Base-by-base conservation (phyloP, 140 eudicot genomes). In the Eryngium alpinum region DNA sequence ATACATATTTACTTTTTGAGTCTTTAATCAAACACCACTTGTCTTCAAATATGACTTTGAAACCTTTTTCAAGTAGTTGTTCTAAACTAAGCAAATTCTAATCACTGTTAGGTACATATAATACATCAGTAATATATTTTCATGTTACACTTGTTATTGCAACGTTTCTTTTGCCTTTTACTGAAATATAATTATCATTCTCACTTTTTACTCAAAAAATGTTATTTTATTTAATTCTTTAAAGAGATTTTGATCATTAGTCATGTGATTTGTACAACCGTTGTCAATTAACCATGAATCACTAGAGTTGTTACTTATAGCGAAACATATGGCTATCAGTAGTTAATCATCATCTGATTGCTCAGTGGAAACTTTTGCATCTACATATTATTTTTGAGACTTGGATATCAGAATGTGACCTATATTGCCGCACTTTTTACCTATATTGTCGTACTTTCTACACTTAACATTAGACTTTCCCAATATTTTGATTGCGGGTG, bases 41-140 rank as follows among this genome's bases (percentile, higher is more conserved):
- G 17, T 73, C 53, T 73, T 34, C 78, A 56, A 56, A 56, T 22
- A 56, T 15, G 22, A 56, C 22, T 56, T 56, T 56, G 22, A 15
- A 56, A 22, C 78, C 78, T 73, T 73, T 73, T 18, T 73, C 78
- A 5, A 73, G 14, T 33, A 73, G 78, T 16, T 43, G 78, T 1
- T 32, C 78, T 21, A 73, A 56, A 73, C 78, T 73, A 14, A 73
- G 56, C 53, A 73, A 34, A 43, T 73, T 73, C 38, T 73, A 56
- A 73, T 73, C 53, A 73, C 38, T 73, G 18, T 73, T n/a, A 32
- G 78, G 57, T 6, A 73, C 56, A 73, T 32, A 73, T 43, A 73
- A 73, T 4, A 73, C 78, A 73, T 73, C 77, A 38, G 29, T 33
- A 34, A 73, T 73, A 15, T 15, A 18, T 19, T 38, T 33, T 21